Evolutionary conservation across 345 rosid genomes (phyloP).

Genomic region (Cardamine resedifolia): DNA sequence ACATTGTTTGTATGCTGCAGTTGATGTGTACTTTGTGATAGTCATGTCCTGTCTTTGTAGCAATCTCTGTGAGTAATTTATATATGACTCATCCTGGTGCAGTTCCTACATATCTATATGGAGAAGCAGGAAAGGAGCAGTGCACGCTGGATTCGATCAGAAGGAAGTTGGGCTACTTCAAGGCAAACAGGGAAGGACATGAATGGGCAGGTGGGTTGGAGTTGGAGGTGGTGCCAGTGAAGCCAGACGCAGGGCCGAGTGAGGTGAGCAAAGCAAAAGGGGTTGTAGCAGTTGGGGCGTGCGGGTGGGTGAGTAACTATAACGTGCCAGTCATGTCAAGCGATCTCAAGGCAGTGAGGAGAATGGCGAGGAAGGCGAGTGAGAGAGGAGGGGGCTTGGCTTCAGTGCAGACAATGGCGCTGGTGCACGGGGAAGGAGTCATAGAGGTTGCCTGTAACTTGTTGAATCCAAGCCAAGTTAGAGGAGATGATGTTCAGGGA

Average conservation of each 20-base stretch:
- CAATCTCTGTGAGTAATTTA: neutral
- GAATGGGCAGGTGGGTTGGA: constrained; percentile 71
- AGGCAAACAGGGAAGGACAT: constrained; percentile 63
- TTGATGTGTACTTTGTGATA: constrained; percentile 1
- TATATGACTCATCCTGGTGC: constrained; percentile 35
- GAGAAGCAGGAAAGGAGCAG: constrained; percentile 65
- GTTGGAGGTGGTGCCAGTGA: constrained; percentile 46
- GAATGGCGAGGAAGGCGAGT: constrained; percentile 64
- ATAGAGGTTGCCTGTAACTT: constrained; percentile 89
- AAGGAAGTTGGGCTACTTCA: constrained; percentile 84
- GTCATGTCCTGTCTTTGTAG: neutral
- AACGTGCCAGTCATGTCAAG: constrained; percentile 69
- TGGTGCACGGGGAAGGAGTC: constrained; percentile 57
- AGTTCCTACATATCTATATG: constrained; percentile 82
- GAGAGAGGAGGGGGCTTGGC: constrained; percentile 85
- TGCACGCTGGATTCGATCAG: constrained; percentile 76
- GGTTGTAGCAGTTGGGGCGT: constrained; percentile 69
- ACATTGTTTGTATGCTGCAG: neutral
- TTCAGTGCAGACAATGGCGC: constrained; percentile 93
- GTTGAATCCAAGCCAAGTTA: constrained; percentile 69
- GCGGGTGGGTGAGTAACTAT: constrained; percentile 82
- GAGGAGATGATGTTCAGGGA: constrained; percentile 70
- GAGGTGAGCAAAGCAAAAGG: constrained; percentile 59
- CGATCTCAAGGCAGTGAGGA: constrained; percentile 53
- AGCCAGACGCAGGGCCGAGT: constrained; percentile 72